A percentile compares a stretch with the other conserved stretches of the same genome.
These are phyloP conservation scores for Benincasa hispida DNA, from an alignment of 306 rosid species.

Conservation along the genomic window DNA sequence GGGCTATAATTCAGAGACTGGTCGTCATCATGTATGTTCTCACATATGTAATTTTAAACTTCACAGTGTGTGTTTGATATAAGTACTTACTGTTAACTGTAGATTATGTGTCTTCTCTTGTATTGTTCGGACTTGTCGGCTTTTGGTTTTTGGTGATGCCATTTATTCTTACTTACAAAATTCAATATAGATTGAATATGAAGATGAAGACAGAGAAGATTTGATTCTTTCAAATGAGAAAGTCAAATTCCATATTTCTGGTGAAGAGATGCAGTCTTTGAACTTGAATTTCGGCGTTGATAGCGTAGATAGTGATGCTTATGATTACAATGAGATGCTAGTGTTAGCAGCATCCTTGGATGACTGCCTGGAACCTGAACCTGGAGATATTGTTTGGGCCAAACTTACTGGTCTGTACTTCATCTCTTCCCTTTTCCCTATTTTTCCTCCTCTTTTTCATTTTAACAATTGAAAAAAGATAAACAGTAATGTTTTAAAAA, in stretches of 20 bases:
- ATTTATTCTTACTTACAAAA: not conserved
- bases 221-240: conserved; percentile 64
- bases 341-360: conserved; percentile 92
- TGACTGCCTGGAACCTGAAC: conserved; percentile 72
- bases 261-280: conserved; percentile 63
- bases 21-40: conserved; percentile 59
- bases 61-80: not conserved
- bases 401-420: conserved; percentile 81
- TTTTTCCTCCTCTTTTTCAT: not conserved
- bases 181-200: conserved; percentile 63
- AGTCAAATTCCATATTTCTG: conserved; percentile 60
- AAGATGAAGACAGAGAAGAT: conserved; percentile 69
- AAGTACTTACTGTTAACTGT: not conserved
- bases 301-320: conserved; percentile 40
- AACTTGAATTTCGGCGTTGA: conserved; percentile 46
- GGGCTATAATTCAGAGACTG: conserved; percentile 41
- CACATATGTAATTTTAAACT: not conserved
- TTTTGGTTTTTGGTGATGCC: not conserved
- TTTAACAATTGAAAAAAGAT: not conserved
- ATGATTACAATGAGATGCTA: conserved; percentile 83
- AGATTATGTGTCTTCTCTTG: not conserved
- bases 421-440: conserved; percentile 3
- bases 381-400: conserved; percentile 94
- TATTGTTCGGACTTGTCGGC: conserved; percentile 1
- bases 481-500: not conserved